Base-by-base conservation (phyloP, 2,329 filamentous ascomycete genomes). In the Diaporthe citrichinensis region DNA sequence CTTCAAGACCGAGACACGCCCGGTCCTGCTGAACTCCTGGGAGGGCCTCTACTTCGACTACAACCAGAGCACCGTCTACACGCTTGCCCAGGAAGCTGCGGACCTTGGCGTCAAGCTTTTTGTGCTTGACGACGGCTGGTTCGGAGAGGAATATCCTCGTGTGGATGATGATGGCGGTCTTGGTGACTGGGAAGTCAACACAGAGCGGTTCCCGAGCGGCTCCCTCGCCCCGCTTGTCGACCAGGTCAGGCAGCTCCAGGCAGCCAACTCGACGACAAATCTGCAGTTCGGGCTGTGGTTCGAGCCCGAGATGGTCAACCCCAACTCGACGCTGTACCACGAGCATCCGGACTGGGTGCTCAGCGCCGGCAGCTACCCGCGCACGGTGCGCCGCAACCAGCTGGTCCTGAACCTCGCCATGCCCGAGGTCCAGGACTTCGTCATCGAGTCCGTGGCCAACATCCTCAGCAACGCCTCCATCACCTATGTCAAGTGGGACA, bases 111-210 rank as follows among this genome's bases (percentile, higher is more conserved):
- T 90, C n/a, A 88, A 89, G 77, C 86, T 93, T 0, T 91, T 93
- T 59, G 92, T 93, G 0, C 87, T 91, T 62, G 92, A 93, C 58
- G 92, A 93, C 75, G 92, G 92, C 4, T 93, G 91, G 92, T 93
- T 93, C 65, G 92, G 92, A 20, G 84, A 86, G n/a, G 84, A 92
- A 49, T 89, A 92, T 76, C 91, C 92, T 0, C 90, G 92, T 0
- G 79, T 88, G 31, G 87, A 88, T 46, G 91, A 93, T 78, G 84
- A 85, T 0, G 85, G 88, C 1, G 91, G 91, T 1, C 85, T 93
- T 0, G 92, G 92, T 7, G 92, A 93, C 83, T 93, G 92, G 92
- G 84, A 86, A 0, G 87, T 87, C 1, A 92, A 93, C 74, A 87
- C 87, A 0, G 83, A 84, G 3, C 87, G 89, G 36, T 93, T 93